Conservation (phyloP, 495 filamentous ascomycete genomes). For the Penicillium samsonianum region DNA sequence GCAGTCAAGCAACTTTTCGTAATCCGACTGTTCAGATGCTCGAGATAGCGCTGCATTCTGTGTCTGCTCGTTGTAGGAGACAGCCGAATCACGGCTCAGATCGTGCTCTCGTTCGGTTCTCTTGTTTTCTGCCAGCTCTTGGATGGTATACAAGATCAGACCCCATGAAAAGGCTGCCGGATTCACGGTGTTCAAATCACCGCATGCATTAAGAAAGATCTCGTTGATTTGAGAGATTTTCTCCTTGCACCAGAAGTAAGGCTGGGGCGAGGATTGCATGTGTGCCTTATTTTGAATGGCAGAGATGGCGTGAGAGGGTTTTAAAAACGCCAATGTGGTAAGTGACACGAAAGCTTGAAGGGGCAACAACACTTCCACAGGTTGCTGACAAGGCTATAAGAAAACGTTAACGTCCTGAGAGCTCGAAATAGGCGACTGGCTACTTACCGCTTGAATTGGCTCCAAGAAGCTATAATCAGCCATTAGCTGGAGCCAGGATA, state of each 20-base stretch:
- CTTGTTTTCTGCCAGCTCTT: slow-evolving; percentile 33
- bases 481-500: slow-evolving; percentile 76
- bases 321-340: slow-evolving; percentile 72
- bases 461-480: slow-evolving; percentile 64
- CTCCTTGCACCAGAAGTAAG: slow-evolving; percentile 63
- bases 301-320: slow-evolving; percentile 52
- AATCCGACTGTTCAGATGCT: slow-evolving; percentile 44
- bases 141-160: slow-evolving; percentile 68
- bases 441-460: slow-evolving; percentile 55
- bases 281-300: slow-evolving; percentile 30
- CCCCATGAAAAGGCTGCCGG: slow-evolving; percentile 78
- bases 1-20: slow-evolving; percentile 54
- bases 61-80: slow-evolving; percentile 49
- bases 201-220: slow-evolving; percentile 55
- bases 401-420: not conserved
- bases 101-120: slow-evolving; percentile 40
- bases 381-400: slow-evolving; percentile 44
- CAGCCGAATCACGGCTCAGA: slow-evolving; percentile 63
- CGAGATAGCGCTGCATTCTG: slow-evolving; percentile 29
- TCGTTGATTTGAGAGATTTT: slow-evolving; percentile 66
- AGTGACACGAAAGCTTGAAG: slow-evolving; percentile 69
- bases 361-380: slow-evolving; percentile 56
- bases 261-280: slow-evolving; percentile 36
- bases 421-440: not conserved
- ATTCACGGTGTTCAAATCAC: slow-evolving; percentile 54